A percentile compares a stretch with the other conserved stretches of the same genome.
Conservation (phyloP, 305 asterid genomes). For the Fraxinus platypoda region DNA sequence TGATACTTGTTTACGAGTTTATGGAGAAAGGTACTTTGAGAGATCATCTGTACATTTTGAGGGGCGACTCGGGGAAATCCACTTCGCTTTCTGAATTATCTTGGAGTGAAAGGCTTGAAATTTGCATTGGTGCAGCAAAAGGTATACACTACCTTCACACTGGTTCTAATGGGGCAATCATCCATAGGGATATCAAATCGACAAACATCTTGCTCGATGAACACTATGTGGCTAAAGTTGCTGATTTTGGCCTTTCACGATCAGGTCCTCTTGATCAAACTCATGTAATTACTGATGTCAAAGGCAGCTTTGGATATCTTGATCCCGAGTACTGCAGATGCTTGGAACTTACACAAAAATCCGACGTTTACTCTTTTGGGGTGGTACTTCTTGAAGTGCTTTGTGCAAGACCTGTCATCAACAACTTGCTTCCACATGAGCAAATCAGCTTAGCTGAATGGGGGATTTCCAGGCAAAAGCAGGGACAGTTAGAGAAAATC, state of each 20-base stretch:
- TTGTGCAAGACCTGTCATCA: slow-evolving; percentile 44
- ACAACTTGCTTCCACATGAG: slow-evolving; percentile 27
- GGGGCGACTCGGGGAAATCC: slow-evolving; percentile 9
- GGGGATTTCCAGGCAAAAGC: slow-evolving; percentile 37
- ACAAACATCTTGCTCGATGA: slow-evolving; percentile 57
- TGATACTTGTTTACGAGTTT: slow-evolving; percentile 62
- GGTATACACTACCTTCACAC: slow-evolving; percentile 59
- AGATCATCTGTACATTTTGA: slow-evolving; percentile 46
- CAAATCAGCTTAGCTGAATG: slow-evolving; percentile 45
- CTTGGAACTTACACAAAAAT: slow-evolving; percentile 39
- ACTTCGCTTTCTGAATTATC: slow-evolving; percentile 24
- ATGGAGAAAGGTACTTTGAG: slow-evolving; percentile 59
- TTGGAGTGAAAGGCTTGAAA: slow-evolving; percentile 53
- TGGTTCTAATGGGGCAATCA: slow-evolving; percentile 38
- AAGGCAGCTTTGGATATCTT: slow-evolving; percentile 54
- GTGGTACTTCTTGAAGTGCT: slow-evolving; percentile 55
- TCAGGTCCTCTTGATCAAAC: slow-evolving; percentile 39
- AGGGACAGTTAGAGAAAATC: slow-evolving; percentile 36
- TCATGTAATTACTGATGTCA: slow-evolving; percentile 43
- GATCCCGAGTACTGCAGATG: slow-evolving; percentile 48
- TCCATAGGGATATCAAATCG: slow-evolving; percentile 59
- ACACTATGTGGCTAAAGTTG: slow-evolving; percentile 50
- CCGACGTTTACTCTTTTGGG: slow-evolving; percentile 55
- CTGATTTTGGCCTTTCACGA: slow-evolving; percentile 61
- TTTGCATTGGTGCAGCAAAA: slow-evolving; percentile 61